phyloP scores from a whole-genome alignment of 1,284 basidiomycete genomes.

The Ustilago lituana region DNA sequence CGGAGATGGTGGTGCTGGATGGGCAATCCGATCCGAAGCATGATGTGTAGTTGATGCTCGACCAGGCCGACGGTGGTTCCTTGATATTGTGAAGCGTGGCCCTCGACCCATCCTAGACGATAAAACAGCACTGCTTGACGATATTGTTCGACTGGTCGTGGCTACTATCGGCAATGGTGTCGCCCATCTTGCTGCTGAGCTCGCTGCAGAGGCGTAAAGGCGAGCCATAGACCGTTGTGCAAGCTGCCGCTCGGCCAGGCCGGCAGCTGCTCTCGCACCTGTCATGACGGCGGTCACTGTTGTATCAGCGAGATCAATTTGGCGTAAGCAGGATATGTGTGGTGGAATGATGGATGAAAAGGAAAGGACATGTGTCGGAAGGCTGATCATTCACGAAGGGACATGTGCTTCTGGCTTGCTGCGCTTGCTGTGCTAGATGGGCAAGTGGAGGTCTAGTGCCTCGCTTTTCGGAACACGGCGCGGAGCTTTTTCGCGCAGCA shows the following conservation, averaged over 20 bases:
- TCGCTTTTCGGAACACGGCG: conserved; percentile 12
- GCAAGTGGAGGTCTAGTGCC: conserved; percentile 23
- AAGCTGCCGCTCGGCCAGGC: conserved; percentile 9
- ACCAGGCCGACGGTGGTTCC: conserved; percentile 10
- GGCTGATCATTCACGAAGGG: too few relatives aligned
- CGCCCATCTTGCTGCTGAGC: not conserved
- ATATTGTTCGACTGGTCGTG: not conserved
- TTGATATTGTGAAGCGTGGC: conserved; percentile 8
- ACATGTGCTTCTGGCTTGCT: not conserved
- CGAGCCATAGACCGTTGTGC: not conserved
- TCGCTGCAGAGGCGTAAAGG: not conserved
- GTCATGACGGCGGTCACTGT: conserved; percentile 1
- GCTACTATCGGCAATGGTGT: not conserved
- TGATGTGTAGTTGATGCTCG: not conserved
- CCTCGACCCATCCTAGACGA: conserved; percentile 14
- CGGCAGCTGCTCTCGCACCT: conserved; percentile 9
- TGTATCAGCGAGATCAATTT: too few relatives aligned
- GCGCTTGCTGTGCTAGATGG: not conserved
- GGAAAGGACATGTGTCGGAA: too few relatives aligned
- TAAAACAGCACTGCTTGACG: not conserved
- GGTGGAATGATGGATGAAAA: too few relatives aligned
- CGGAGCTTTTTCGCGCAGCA: too few relatives aligned
- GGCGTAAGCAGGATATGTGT: too few relatives aligned
- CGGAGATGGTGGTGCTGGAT: not conserved
- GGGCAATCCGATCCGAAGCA: not conserved